Evolutionary conservation across 305 asterid genomes (phyloP).

Genomic region (Solanum hybrid): DNA sequence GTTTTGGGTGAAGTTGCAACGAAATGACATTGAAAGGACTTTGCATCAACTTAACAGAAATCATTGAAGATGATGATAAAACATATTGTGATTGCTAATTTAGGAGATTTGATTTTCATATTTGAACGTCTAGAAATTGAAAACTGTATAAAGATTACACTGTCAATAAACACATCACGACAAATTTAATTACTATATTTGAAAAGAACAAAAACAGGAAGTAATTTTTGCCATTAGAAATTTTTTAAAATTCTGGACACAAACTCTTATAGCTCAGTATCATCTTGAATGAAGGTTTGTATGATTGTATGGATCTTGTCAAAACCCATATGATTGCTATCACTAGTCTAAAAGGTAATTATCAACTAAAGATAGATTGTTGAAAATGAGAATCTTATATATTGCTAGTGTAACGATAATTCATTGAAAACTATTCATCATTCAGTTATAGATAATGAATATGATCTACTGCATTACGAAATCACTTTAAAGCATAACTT

Average conservation of each 20-base stretch:
- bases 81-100: too few species aligned
- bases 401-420: not conserved
- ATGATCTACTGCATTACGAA: not conserved
- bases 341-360: too few species aligned
- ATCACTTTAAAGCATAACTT: not conserved
- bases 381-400: not conserved
- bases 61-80: too few species aligned
- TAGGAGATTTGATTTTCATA: not conserved
- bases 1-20: not conserved
- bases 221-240: not conserved
- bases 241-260: too few species aligned
- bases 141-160: not conserved
- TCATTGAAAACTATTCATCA: not conserved
- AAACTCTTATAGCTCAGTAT: too few species aligned
- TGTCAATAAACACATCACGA: too few species aligned
- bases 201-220: not conserved
- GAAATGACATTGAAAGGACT: not conserved
- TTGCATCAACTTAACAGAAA: not conserved
- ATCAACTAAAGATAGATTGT: not conserved
- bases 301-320: too few species aligned
- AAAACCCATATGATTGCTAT: too few species aligned
- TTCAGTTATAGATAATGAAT: not conserved
- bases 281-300: too few species aligned
- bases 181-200: too few species aligned
- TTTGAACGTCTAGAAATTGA: not conserved